Conservation (phyloP, 2,329 filamentous ascomycete species). For the Aureobasidium lini region DNA sequence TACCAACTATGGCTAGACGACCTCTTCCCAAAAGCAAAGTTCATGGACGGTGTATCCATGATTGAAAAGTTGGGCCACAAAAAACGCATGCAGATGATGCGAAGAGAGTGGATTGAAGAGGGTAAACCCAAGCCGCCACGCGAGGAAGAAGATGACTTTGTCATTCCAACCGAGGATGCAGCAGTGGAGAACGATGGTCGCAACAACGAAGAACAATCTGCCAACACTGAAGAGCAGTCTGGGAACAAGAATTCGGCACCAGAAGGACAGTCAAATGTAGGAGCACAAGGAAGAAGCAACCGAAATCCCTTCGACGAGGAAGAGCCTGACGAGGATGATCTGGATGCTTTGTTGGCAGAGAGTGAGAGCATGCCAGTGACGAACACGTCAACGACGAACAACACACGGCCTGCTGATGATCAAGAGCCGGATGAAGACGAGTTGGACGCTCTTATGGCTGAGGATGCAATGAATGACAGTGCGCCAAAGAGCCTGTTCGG, state of each 20-base stretch:
- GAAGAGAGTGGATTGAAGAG: conserved; percentile 79
- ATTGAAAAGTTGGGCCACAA: conserved; percentile 91
- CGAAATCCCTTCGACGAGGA: conserved; percentile 24
- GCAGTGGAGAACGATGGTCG: conserved; percentile 7
- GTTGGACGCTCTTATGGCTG: conserved; percentile 49
- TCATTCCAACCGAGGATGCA: conserved; percentile 14
- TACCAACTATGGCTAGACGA: conserved; percentile 98
- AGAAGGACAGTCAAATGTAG: neutral
- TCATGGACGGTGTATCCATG: conserved; percentile 79
- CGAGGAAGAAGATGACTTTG: conserved; percentile 16
- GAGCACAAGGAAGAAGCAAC: neutral
- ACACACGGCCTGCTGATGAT: neutral
- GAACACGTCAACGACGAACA: neutral
- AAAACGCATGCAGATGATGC: conserved; percentile 64
- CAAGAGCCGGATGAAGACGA: conserved; percentile 41
- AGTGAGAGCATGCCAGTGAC: conserved; percentile 17
- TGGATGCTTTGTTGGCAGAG: conserved; percentile 48
- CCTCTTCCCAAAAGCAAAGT: conserved; percentile 88
- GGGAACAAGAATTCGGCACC: neutral
- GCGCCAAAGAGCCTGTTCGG: conserved; percentile 17
- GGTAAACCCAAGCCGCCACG: conserved; percentile 45
- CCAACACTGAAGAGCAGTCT: neutral
- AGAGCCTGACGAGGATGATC: conserved; percentile 43
- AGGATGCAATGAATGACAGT: conserved; percentile 21
- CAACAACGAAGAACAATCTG: neutral